Base-by-base conservation (phyloP, 2,329 filamentous ascomycete genomes). In the Exophiala spinifera region DNA sequence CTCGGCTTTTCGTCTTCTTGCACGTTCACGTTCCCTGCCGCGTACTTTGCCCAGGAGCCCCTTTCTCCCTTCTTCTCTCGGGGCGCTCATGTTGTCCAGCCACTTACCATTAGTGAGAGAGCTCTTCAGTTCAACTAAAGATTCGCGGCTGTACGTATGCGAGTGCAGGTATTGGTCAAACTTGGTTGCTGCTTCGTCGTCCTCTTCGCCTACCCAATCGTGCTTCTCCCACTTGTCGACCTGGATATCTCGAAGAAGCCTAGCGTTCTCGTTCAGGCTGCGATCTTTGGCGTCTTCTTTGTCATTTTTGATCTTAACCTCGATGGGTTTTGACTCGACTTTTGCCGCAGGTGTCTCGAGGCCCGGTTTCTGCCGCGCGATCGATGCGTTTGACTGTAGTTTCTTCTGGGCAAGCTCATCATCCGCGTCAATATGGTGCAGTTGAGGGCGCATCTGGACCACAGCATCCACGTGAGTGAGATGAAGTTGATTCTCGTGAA, bases 351-450 rank as follows among this genome's bases (percentile, higher is more conserved):
- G 74, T 70, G 55, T 71, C 72, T 62, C 68, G 73, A 59, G 62
- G 57, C 59, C 70, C 65, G 25, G 55, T 62, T 50, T 69, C 63
- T 48, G 68, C 4, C 61, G 66, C 3, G 69, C 66, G 6, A 60
- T 56, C 10, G 60, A 55, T 4, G 48, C 14, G 31, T 33, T 48
- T 69, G 52, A 67, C 68, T 64, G 64, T 72, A 61, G 67, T 64
- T 44, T 59, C 65, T 68, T 74, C 65, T 81, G 81, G 33, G 87
- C 83, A 52, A 89, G 80, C 65, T 96, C 90, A 44, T 86, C 79
- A 43, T 84, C 74, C 3, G 94, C 92, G 72, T 97, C 94, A 63
- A 97, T 79, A 73, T 97, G 91, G 72, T 96, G 90, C 57, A 95
- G 87, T 66, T 96, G 89, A 0, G 94, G 91, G 3, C 91, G 88